These are phyloP conservation scores for Raphidocelis subcapitata DNA, from an alignment of 139 green algal genomes.

Conservation along the genomic window DNA sequence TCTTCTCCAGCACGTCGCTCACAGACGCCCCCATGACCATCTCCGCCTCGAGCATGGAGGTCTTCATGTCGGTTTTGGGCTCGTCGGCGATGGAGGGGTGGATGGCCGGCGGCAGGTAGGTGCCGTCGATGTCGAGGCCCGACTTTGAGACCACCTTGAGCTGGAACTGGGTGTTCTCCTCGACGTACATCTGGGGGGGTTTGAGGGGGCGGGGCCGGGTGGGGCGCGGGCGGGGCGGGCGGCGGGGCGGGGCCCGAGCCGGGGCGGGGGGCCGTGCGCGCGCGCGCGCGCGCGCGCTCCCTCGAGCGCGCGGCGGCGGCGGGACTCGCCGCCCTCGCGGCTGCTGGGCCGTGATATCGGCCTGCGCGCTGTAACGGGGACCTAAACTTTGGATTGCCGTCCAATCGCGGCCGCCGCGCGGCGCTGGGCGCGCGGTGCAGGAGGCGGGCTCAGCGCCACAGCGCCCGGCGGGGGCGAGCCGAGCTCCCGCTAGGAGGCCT, in stretches of 20 bases:
- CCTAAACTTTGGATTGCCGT: too few relatives aligned
- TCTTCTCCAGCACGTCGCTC: constrained; percentile 45
- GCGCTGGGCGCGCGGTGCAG: too few relatives aligned
- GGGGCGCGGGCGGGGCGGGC: not conserved
- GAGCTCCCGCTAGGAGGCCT: too few relatives aligned
- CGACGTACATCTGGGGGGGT: constrained; percentile 31
- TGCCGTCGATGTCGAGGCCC: constrained; percentile 39
- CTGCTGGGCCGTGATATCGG: too few relatives aligned
- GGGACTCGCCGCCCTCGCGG: too few relatives aligned
- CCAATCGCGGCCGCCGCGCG: too few relatives aligned
- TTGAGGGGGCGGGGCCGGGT: not conserved
- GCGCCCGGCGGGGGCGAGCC: too few relatives aligned
- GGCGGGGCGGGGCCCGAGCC: not conserved
- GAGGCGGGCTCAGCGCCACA: too few relatives aligned
- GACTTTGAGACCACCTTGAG: constrained; percentile 33
- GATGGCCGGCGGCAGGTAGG: constrained; percentile 54
- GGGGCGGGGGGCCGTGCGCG: not conserved
- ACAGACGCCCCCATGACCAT: constrained; percentile 64
- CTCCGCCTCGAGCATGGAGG: constrained; percentile 66
- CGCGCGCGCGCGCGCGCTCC: too few relatives aligned
- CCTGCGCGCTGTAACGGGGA: too few relatives aligned
- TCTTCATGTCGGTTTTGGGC: constrained; percentile 53
- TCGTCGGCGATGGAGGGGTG: constrained; percentile 46
- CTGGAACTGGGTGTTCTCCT: constrained; percentile 37
- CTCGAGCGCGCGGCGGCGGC: too few relatives aligned